These are phyloP conservation scores for Salix brachista DNA, from an alignment of 345 rosid species.

Conservation along the genomic window DNA sequence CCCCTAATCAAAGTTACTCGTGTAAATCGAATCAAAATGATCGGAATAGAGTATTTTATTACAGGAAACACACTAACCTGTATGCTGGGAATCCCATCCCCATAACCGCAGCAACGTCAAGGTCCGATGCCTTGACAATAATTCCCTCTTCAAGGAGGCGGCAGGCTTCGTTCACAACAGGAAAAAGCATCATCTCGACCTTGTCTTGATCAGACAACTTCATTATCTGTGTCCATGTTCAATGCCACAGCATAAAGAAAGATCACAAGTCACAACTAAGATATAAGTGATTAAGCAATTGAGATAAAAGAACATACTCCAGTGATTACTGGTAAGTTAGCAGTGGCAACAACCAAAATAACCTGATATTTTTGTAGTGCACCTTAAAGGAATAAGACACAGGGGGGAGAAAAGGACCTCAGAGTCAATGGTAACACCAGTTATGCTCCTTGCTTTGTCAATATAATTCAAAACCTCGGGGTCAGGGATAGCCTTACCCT, in stretches of 20 bases:
- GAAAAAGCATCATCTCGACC: conserved; percentile 13
- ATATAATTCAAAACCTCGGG: background rate
- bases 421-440: background rate
- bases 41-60: background rate
- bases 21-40: too few species aligned
- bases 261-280: too few species aligned
- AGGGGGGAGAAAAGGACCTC: background rate
- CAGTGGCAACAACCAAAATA: background rate
- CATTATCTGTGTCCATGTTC: background rate
- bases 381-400: background rate
- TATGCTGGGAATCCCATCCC: conserved; percentile 10
- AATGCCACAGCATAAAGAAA: background rate
- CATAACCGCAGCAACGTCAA: conserved; percentile 12
- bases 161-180: conserved; percentile 14
- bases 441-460: conserved; percentile 4
- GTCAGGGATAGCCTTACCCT: background rate
- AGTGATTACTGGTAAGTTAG: too few species aligned
- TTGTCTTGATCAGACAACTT: conserved; percentile 9
- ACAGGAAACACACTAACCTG: background rate
- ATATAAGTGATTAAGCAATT: too few species aligned
- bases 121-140: conserved; percentile 10
- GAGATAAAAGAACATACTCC: too few species aligned
- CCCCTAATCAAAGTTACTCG: conserved; percentile 40
- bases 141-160: conserved; percentile 3
- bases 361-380: background rate